Evolutionary conservation across 1,139 yeast genomes (phyloP).

Genomic region (Sugiyamaella neomexicana): DNA sequence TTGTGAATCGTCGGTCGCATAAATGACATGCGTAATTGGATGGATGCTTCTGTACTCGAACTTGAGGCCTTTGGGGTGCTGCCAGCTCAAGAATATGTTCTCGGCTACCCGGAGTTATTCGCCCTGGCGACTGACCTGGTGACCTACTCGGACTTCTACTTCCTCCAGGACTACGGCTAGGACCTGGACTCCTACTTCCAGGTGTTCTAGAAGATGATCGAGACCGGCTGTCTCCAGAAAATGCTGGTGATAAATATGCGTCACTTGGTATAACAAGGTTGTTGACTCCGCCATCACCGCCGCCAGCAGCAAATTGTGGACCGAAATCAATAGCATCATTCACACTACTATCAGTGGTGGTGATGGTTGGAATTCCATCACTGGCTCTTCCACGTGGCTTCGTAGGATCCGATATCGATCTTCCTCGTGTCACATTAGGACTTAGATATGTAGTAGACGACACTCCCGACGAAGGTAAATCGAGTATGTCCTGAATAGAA

Average conservation of each 20-base stretch:
- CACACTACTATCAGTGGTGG: constrained; percentile 10
- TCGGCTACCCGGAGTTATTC: constrained; percentile 25
- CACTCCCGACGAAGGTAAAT: not conserved
- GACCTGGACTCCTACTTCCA: constrained; percentile 7
- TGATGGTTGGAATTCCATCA: constrained; percentile 4
- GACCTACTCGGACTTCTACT: constrained; percentile 13
- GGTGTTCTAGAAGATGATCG: constrained; percentile 9
- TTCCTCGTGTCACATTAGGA: constrained; percentile 7
- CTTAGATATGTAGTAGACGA: not conserved
- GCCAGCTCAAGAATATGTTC: constrained; percentile 42
- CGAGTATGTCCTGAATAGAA: constrained; percentile 5
- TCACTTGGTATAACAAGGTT: constrained; percentile 1
- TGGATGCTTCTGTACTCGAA: constrained; percentile 71
- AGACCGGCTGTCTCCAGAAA: not conserved
- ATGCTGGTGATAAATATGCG: constrained; percentile 7
- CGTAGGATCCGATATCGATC: constrained; percentile 12
- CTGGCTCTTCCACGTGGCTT: constrained; percentile 6
- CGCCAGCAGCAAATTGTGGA: not conserved
- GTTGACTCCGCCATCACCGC: not conserved
- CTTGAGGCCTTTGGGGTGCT: constrained; percentile 41
- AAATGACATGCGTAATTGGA: constrained; percentile 77
- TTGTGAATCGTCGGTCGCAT: constrained; percentile 83
- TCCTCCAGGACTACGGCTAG: constrained; percentile 1
- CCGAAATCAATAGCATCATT: constrained; percentile 2
- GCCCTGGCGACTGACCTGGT: constrained; percentile 6